Conservation (phyloP, 1,284 basidiomycete genomes). For the Tilletia caries region DNA sequence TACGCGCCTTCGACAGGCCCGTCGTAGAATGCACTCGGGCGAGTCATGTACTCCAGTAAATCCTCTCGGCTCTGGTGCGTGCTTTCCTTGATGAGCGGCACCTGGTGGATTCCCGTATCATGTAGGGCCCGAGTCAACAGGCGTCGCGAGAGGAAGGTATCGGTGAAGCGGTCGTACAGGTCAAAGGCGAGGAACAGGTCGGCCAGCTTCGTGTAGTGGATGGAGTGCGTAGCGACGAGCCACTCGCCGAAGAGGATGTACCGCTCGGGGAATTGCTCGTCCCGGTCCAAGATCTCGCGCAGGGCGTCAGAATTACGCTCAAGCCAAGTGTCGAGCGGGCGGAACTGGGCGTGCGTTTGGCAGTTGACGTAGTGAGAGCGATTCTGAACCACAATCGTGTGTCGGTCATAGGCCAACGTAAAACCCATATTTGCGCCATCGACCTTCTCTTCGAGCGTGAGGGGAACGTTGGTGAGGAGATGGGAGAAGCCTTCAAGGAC, state of each 20-base stretch:
- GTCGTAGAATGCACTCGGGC: constrained; percentile 59
- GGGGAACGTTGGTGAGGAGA: constrained; percentile 13
- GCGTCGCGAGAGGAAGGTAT: constrained; percentile 57
- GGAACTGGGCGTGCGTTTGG: constrained; percentile 63
- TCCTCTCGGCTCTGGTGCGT: background rate
- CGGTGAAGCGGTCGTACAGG: constrained; percentile 61
- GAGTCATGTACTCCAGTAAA: constrained; percentile 57
- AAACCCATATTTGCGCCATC: constrained; percentile 69
- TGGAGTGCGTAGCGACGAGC: constrained; percentile 64
- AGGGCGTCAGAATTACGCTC: constrained; percentile 59
- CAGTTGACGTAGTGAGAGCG: constrained; percentile 63
- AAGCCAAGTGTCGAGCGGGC: constrained; percentile 62
- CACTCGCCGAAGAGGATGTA: constrained; percentile 66
- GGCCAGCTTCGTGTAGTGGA: constrained; percentile 61
- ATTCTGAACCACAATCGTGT: constrained; percentile 58
- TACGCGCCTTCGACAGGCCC: constrained; percentile 64
- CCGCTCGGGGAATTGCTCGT: constrained; percentile 62
- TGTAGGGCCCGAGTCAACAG: constrained; percentile 52
- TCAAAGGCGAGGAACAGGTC: constrained; percentile 64
- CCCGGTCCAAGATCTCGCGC: constrained; percentile 57
- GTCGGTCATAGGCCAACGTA: constrained; percentile 56
- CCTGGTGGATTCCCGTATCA: constrained; percentile 13
- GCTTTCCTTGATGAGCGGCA: constrained; percentile 2
- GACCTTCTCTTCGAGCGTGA: constrained; percentile 64
- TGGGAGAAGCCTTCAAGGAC: constrained; percentile 29